These are phyloP conservation scores for Mycena amicta DNA, from an alignment of 768 basidiomycete genomes.

Conservation along the genomic window DNA sequence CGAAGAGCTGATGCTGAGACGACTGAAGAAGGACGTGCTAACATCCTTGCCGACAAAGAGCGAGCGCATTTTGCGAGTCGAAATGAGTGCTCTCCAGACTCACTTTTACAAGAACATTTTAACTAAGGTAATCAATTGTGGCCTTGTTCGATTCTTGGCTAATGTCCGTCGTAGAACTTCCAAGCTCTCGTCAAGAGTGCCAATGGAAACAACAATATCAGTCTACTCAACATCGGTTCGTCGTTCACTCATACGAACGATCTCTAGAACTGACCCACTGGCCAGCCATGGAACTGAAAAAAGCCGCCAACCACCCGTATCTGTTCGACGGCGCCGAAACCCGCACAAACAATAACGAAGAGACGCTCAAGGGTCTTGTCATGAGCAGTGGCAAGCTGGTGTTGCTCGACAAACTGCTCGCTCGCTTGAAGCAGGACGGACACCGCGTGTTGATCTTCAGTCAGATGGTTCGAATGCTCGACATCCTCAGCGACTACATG, in stretches of 20 bases:
- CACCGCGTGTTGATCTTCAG: conserved; percentile 99
- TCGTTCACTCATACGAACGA: conserved; percentile 10
- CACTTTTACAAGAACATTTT: conserved; percentile 99
- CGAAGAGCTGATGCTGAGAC: conserved; percentile 90
- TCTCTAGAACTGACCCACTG: background rate
- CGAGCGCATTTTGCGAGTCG: conserved; percentile 95
- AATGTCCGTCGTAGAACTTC: conserved; percentile 69
- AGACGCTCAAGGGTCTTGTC: conserved; percentile 91
- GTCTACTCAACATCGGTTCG: conserved; percentile 90
- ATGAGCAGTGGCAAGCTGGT: conserved; percentile 99
- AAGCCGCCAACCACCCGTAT: conserved; percentile 97
- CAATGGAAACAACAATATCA: conserved; percentile 88
- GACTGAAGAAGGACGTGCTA: conserved; percentile 94
- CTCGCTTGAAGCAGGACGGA: conserved; percentile 84
- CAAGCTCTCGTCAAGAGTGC: conserved; percentile 88
- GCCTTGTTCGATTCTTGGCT: background rate
- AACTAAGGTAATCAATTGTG: conserved; percentile 63
- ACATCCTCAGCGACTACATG: conserved; percentile 99
- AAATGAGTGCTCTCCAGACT: conserved; percentile 95
- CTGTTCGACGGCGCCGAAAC: conserved; percentile 95
- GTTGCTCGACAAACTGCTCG: conserved; percentile 94
- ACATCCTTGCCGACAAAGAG: conserved; percentile 97
- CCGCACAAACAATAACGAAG: conserved; percentile 62
- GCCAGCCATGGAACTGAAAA: conserved; percentile 96
- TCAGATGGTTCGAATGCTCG: conserved; percentile 98